phyloP scores from a whole-genome alignment of 306 rosid species.

The Lithocarpus polystachyus region DNA sequence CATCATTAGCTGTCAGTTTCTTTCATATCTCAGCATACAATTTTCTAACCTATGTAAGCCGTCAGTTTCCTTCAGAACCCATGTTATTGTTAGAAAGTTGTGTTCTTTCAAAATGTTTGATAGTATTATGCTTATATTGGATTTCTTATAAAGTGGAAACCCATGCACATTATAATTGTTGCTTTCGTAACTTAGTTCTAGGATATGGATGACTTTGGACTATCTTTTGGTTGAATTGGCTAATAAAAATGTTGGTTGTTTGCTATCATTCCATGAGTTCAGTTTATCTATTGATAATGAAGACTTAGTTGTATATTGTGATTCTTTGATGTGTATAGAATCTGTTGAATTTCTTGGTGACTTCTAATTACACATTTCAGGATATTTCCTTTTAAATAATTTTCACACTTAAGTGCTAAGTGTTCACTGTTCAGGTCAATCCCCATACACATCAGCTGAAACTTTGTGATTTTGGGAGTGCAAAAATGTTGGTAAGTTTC shows the following conservation, averaged over 20 bases:
- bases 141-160: background rate
- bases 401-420: constrained; percentile 27
- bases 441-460: constrained; percentile 98
- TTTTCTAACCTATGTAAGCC: too few relatives aligned
- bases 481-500: constrained; percentile 85
- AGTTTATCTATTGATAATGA: background rate
- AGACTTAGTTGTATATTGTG: background rate
- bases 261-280: background rate
- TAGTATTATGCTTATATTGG: background rate
- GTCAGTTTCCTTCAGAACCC: background rate
- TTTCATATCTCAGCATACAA: too few relatives aligned
- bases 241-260: background rate
- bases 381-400: background rate
- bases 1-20: too few relatives aligned
- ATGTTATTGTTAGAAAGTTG: background rate
- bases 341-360: background rate
- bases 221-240: background rate
- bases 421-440: constrained; percentile 69
- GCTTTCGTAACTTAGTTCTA: background rate
- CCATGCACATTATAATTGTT: background rate
- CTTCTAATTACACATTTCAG: background rate
- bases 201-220: background rate
- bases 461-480: constrained; percentile 97
- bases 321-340: background rate
- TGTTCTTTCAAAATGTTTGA: background rate